Base-by-base conservation (phyloP, 306 rosid species). In the Urtica urens region DNA sequence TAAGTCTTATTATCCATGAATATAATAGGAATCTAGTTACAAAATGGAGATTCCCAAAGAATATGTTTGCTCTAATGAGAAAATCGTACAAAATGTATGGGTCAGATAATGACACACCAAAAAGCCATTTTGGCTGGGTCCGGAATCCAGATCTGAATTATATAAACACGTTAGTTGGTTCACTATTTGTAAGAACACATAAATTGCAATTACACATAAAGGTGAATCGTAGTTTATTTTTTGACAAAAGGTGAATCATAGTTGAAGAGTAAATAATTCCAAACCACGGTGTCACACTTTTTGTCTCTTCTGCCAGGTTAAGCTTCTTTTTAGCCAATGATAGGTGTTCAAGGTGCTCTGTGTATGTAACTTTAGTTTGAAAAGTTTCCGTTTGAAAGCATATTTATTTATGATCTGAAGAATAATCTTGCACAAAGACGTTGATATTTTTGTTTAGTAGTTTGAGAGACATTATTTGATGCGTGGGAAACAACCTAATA, bases 41-140 rank as follows among this genome's bases (percentile, higher is more conserved):
- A n/a, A n/a, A n/a, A n/a, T n/a, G n/a, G n/a, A n/a, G n/a, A n/a
- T n/a, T n/a, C n/a, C n/a, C n/a, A n/a, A 28, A 28, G 6, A 28
- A 28, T 10, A 4, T 28, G 33, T 28, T 4, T 10, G 33, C 33
- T 4, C 33, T 28, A 19, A 19, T 18, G 20, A 23, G 22, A 43
- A 43, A 44, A 3, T 46, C 22, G 33, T 46, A 46, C 51, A 23
- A 46, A 46, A 25, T 25, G 24, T 46, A 24, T 13, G 51, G 26
- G 34, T 8, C 39, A 29, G n/a, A 29, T 17, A 49, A 29, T 3
- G 39, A 28, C 10, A 49, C 38, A 49, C 34, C 27, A n/a, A 14
- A 49, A 16, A 10, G 28, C 22, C 6, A 48, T 48, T 23, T 15
- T 49, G 23, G 25, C n/a, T 34, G 24, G 38, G 19, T 49, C 3